phyloP scores from a whole-genome alignment of 2,329 filamentous ascomycete genomes.

The Didymella lethalis region DNA sequence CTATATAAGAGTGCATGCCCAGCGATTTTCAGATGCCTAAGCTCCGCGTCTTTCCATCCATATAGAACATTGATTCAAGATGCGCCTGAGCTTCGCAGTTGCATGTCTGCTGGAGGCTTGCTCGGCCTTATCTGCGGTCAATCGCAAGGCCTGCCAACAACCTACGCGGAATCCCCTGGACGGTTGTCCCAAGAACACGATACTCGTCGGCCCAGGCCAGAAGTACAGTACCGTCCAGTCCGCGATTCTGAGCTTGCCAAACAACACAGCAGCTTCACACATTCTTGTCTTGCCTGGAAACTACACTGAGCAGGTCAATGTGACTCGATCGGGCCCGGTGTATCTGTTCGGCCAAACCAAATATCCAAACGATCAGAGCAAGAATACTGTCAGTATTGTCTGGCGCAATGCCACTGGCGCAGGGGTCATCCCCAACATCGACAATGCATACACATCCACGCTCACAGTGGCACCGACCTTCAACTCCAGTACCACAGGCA shows the following conservation, averaged over 20 bases:
- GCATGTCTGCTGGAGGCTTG: slow-evolving; percentile 26
- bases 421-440: slow-evolving; percentile 53
- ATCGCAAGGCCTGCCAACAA: slow-evolving; percentile 47
- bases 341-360: slow-evolving; percentile 68
- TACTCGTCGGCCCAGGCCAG: slow-evolving; percentile 39
- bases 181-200: slow-evolving; percentile 49
- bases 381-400: slow-evolving; percentile 64
- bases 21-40: background rate
- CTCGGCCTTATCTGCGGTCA: slow-evolving; percentile 26
- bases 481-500: slow-evolving; percentile 68
- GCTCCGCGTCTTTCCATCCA: background rate
- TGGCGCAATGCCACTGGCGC: slow-evolving; percentile 65
- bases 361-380: slow-evolving; percentile 55
- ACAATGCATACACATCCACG: slow-evolving; percentile 70
- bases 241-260: slow-evolving; percentile 57
- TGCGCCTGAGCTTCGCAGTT: slow-evolving; percentile 23
- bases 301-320: slow-evolving; percentile 71
- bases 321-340: slow-evolving; percentile 68
- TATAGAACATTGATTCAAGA: slow-evolving; percentile 3
- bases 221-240: slow-evolving; percentile 55
- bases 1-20: slow-evolving; percentile 15
- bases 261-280: slow-evolving; percentile 57
- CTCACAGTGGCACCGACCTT: slow-evolving; percentile 70
- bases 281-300: slow-evolving; percentile 68
- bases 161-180: slow-evolving; percentile 49